Conservation (phyloP, 345 rosid genomes). For the Syzygium oleosum region DNA sequence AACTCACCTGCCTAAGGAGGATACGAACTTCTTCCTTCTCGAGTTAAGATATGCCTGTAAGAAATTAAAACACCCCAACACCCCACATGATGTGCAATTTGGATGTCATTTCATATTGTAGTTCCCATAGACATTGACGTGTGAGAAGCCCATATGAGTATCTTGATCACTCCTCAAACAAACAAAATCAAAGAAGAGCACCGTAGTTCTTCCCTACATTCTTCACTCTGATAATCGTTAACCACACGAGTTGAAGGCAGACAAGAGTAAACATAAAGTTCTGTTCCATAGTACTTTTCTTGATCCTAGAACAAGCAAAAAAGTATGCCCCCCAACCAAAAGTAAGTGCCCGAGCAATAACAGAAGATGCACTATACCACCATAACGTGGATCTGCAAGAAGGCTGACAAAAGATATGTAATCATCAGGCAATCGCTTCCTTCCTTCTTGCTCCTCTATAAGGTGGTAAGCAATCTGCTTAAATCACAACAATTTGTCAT, state of each 20-base stretch:
- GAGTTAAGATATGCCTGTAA: conserved; percentile 65
- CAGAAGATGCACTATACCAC: conserved; percentile 46
- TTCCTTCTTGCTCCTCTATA: conserved; percentile 91
- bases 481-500: neutral
- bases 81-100: neutral
- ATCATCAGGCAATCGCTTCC: conserved; percentile 44
- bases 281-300: neutral
- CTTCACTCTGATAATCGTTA: too few relatives aligned
- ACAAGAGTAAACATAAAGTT: neutral
- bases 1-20: conserved; percentile 76
- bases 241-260: conserved; percentile 19
- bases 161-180: too few relatives aligned
- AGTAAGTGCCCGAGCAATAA: neutral
- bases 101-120: neutral
- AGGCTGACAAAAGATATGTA: conserved; percentile 91
- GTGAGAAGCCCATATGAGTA: too few relatives aligned
- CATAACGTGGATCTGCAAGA: conserved; percentile 94
- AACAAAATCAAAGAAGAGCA: too few relatives aligned
- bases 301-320: neutral
- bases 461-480: conserved; percentile 79
- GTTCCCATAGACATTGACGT: neutral
- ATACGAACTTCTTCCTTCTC: conserved; percentile 97
- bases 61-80: neutral
- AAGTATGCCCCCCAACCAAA: neutral
- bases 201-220: too few relatives aligned